phyloP scores from a whole-genome alignment of 345 rosid species.

The Odontarrhena argentea region DNA sequence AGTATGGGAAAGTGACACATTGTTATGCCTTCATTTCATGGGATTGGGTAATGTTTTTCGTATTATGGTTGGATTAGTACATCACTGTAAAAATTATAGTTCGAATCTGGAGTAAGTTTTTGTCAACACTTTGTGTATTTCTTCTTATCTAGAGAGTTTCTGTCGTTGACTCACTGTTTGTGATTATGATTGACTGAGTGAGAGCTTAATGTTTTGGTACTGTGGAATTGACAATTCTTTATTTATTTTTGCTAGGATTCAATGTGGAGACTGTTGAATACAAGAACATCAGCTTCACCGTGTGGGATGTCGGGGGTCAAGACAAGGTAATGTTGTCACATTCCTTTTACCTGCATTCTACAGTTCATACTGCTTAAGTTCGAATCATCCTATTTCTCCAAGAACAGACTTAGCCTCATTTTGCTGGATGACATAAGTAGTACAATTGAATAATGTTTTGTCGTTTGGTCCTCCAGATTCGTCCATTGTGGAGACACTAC shows the following conservation, averaged over 20 bases:
- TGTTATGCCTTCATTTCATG: not conserved
- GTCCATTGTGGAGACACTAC: conserved; percentile 81
- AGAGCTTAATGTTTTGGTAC: not conserved
- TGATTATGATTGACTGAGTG: not conserved
- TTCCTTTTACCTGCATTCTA: not conserved
- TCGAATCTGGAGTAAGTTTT: not conserved
- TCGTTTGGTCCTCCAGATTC: conserved; percentile 44
- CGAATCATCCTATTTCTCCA: not conserved
- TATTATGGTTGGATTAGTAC: not conserved
- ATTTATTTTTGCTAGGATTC: conserved; percentile 48
- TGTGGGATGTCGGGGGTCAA: conserved; percentile 85
- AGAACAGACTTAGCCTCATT: not conserved
- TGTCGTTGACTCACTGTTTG: not conserved
- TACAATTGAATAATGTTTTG: not conserved
- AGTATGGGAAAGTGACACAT: not conserved
- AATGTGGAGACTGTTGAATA: conserved; percentile 80
- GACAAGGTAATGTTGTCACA: conserved; percentile 56
- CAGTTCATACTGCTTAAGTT: not conserved
- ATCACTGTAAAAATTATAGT: not conserved
- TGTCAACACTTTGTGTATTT: not conserved
- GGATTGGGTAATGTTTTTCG: not conserved
- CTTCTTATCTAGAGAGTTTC: not conserved
- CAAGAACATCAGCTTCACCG: conserved; percentile 79
- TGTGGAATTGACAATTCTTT: not conserved
- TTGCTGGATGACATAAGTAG: not conserved